Percentiles rank a stretch among this genome's conserved stretches.
phyloP scores from a whole-genome alignment of 257 asterid genomes.

The Orobanche coerulescens region DNA sequence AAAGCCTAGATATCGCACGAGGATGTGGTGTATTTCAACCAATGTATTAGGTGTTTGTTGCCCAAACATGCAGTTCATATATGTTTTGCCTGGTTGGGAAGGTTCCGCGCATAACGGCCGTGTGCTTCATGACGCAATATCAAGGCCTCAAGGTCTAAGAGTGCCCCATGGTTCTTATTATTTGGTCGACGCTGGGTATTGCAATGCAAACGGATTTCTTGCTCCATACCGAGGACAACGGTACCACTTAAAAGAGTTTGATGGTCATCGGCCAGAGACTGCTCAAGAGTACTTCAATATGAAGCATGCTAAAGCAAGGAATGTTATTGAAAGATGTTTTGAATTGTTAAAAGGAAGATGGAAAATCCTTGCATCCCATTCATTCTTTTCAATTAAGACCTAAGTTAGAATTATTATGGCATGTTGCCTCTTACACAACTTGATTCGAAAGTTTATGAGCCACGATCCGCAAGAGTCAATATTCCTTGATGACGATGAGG shows the following conservation, averaged over 20 bases:
- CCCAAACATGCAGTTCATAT: neutral
- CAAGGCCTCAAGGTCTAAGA: neutral
- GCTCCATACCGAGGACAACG: neutral
- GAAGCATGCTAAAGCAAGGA: neutral
- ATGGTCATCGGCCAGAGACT: neutral
- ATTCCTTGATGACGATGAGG: neutral
- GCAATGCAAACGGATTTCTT: slow-evolving; percentile 1
- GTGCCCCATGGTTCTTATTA: neutral
- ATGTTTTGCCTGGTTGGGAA: neutral
- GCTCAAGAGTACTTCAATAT: neutral
- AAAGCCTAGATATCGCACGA: neutral
- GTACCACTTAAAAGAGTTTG: neutral
- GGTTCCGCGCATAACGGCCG: neutral
- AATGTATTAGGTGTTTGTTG: neutral
- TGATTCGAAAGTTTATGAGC: neutral
- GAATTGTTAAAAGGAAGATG: slow-evolving; percentile 7
- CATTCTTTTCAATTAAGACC: neutral
- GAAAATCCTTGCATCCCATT: neutral
- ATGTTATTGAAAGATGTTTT: neutral
- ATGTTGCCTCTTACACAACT: neutral
- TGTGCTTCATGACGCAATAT: neutral
- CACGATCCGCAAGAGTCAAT: neutral
- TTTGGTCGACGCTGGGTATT: neutral
- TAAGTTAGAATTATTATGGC: neutral
- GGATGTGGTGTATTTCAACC: neutral